Conservation (phyloP, 371 early-diverging fungal genomes). For the Blakeslea trispora region DNA sequence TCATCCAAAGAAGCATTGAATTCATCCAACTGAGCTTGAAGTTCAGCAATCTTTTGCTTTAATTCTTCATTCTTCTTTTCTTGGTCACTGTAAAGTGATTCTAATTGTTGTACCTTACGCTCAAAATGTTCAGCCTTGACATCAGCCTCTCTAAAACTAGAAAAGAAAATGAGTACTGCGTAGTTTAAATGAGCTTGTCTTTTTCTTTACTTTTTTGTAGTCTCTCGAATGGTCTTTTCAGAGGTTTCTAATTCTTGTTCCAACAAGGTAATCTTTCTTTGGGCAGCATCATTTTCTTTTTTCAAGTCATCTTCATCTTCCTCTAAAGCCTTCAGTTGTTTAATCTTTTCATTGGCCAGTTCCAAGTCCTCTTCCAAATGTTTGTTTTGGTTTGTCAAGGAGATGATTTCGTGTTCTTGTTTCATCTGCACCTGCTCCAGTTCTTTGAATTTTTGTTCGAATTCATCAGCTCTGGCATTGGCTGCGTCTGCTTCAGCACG, state of each 20-base stretch:
- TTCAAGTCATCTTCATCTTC: constrained; percentile 65
- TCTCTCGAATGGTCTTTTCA: constrained; percentile 67
- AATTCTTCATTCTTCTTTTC: constrained; percentile 70
- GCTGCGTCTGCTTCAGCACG: constrained; percentile 75
- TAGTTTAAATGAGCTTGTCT: too few relatives aligned
- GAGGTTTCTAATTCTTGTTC: constrained; percentile 71
- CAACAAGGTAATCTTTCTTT: constrained; percentile 63
- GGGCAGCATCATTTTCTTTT: constrained; percentile 66
- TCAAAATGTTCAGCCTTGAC: constrained; percentile 82
- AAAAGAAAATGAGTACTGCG: neutral
- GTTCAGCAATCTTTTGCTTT: constrained; percentile 55
- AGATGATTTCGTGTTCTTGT: constrained; percentile 75
- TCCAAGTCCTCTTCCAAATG: constrained; percentile 69
- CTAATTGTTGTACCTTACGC: constrained; percentile 74
- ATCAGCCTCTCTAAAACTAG: constrained; percentile 74
- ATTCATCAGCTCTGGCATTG: constrained; percentile 62
- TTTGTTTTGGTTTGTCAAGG: constrained; percentile 63
- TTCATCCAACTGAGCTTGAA: constrained; percentile 71
- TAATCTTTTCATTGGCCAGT: constrained; percentile 59
- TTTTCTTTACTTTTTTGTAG: constrained; percentile 72
- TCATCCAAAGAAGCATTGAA: constrained; percentile 69
- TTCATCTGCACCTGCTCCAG: constrained; percentile 53
- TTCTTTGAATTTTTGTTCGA: constrained; percentile 62
- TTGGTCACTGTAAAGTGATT: constrained; percentile 54
- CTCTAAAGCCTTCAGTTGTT: constrained; percentile 59